Conservation (phyloP, 208 protist species). For the Leishmania aethiopica region DNA sequence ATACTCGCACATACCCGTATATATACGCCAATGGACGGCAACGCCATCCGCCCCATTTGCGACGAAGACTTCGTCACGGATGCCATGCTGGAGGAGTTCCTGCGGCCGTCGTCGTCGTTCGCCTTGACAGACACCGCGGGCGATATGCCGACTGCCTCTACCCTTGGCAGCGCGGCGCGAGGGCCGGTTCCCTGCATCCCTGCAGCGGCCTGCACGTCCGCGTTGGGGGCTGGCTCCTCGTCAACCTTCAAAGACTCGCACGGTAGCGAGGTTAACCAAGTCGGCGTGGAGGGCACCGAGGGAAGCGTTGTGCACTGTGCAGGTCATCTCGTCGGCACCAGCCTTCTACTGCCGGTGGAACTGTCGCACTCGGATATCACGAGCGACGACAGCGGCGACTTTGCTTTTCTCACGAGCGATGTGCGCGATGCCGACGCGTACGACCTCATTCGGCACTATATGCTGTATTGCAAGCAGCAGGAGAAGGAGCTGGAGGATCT, state of each 20-base stretch:
- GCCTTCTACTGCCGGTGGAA: not conserved
- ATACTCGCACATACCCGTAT: not conserved
- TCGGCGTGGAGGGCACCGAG: not conserved
- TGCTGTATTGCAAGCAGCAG: constrained; percentile 41
- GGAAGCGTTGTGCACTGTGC: not conserved
- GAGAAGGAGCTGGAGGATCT: constrained; percentile 20
- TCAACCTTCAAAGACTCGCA: not conserved
- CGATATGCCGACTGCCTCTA: not conserved
- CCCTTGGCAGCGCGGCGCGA: not conserved
- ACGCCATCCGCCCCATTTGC: constrained; percentile 6
- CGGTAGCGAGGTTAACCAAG: not conserved
- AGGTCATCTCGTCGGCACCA: not conserved
- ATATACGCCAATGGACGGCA: constrained; percentile 18
- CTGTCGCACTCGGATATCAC: constrained; percentile 30
- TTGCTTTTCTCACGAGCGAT: constrained; percentile 29
- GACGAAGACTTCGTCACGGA: constrained; percentile 38
- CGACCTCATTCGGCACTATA: constrained; percentile 33
- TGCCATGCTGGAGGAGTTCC: constrained; percentile 32
- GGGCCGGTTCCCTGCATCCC: not conserved
- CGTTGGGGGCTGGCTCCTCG: not conserved
- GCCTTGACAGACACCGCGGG: not conserved
- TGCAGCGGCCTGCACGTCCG: not conserved
- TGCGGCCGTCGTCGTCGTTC: not conserved
- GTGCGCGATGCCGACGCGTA: constrained; percentile 28
- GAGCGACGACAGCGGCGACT: constrained; percentile 50